These are phyloP conservation scores for Leucaena leucocephala DNA, from an alignment of 306 rosid genomes.

Conservation along the genomic window DNA sequence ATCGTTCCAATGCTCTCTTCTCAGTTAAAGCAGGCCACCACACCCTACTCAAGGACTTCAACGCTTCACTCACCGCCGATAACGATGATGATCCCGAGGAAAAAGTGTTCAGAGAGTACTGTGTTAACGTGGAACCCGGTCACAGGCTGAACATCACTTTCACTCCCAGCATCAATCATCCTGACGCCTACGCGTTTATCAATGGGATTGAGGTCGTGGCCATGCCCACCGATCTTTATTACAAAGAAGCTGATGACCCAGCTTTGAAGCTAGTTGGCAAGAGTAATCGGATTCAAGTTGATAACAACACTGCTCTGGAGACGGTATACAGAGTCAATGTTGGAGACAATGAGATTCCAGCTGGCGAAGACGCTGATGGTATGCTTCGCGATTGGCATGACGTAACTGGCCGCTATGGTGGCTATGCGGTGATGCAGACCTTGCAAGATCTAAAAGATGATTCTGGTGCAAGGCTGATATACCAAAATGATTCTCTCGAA, in stretches of 20 bases:
- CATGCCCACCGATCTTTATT: constrained; percentile 51
- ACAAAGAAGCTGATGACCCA: neutral
- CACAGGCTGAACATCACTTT: constrained; percentile 42
- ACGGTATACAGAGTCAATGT: constrained; percentile 24
- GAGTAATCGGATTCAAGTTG: neutral
- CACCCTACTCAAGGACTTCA: constrained; percentile 51
- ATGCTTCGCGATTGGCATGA: constrained; percentile 11
- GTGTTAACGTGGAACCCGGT: constrained; percentile 15
- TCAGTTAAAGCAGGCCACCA: constrained; percentile 43
- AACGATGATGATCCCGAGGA: neutral
- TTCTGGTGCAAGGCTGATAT: neutral
- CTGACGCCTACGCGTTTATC: constrained; percentile 47
- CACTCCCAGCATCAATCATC: constrained; percentile 28
- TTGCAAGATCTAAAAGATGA: neutral
- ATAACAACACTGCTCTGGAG: constrained; percentile 4
- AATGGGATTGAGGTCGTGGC: constrained; percentile 63
- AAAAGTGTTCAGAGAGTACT: constrained; percentile 35
- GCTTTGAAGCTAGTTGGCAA: neutral
- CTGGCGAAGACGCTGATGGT: neutral
- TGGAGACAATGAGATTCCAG: neutral
- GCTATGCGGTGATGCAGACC: neutral
- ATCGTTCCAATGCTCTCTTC: constrained; percentile 34
- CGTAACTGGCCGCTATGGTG: neutral
- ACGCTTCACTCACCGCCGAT: constrained; percentile 30
- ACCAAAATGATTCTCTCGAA: neutral